phyloP scores from a whole-genome alignment of 306 rosid genomes.

The Vigna nakashimae region DNA sequence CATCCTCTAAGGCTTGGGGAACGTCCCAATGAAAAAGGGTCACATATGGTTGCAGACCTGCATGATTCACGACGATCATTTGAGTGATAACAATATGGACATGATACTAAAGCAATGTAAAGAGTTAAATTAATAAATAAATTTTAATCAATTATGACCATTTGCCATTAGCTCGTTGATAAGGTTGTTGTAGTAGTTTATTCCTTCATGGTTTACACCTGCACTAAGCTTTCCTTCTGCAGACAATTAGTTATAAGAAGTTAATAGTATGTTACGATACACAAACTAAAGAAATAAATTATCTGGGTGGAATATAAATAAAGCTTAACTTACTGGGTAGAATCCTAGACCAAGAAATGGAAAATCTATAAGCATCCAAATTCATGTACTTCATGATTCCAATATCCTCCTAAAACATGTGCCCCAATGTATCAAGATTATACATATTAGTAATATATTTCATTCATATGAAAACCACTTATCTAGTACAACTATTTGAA shows the following conservation, averaged over 20 bases:
- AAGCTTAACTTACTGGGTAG: conserved; percentile 62
- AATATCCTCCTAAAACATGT: conserved; percentile 66
- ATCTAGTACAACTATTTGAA: background rate
- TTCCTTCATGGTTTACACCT: conserved; percentile 64
- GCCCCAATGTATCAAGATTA: conserved; percentile 26
- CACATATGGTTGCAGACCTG: conserved; percentile 50
- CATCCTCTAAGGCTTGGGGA: conserved; percentile 58
- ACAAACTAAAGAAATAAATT: background rate
- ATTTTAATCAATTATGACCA: conserved; percentile 44
- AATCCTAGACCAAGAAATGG: conserved; percentile 58
- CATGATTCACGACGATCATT: conserved; percentile 16
- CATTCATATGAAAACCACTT: background rate
- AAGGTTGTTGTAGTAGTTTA: conserved; percentile 66
- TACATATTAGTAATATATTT: background rate
- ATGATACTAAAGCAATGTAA: conserved; percentile 2
- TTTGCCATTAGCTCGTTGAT: conserved; percentile 60
- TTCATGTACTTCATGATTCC: conserved; percentile 65
- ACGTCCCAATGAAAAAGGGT: conserved; percentile 53
- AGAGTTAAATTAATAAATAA: background rate
- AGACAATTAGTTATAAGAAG: conserved; percentile 18
- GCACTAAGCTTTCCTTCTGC: conserved; percentile 67
- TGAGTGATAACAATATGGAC: conserved; percentile 13
- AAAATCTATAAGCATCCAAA: conserved; percentile 64
- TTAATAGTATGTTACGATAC: conserved; percentile 14
- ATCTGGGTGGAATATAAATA: background rate